Conservation (phyloP, 257 asterid genomes). For the Cinchona pubescens region DNA sequence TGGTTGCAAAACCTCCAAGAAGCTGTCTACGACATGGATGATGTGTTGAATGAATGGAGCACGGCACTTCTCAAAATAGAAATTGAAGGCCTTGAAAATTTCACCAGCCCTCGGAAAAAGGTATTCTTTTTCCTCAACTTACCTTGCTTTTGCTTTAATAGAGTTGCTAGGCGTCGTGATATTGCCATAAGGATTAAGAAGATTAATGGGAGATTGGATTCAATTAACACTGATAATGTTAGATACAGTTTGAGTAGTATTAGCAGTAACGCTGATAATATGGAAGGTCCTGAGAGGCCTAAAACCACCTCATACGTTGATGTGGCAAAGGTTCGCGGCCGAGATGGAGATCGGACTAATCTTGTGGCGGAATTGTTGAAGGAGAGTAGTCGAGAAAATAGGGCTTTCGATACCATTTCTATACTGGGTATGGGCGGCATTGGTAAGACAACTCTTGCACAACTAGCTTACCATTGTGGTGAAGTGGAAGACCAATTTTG, state of each 20-base stretch:
- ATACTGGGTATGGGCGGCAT: conserved; percentile 46
- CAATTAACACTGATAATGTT: conserved; percentile 41
- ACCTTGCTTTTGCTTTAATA: conserved; percentile 36
- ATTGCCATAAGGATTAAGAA: conserved; percentile 46
- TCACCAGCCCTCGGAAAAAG: conserved; percentile 38
- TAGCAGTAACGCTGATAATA: not conserved
- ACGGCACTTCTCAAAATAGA: conserved; percentile 29
- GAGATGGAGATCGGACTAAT: conserved; percentile 21
- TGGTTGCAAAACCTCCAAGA: conserved; percentile 61
- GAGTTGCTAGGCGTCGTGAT: conserved; percentile 43
- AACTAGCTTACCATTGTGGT: conserved; percentile 24
- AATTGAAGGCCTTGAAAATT: conserved; percentile 20
- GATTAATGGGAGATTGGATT: conserved; percentile 36
- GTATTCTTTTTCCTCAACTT: conserved; percentile 34
- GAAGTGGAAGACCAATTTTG: conserved; percentile 18
- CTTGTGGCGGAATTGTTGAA: conserved; percentile 26
- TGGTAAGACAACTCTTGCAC: conserved; percentile 47
- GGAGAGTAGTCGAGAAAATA: not conserved
- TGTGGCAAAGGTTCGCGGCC: conserved; percentile 22
- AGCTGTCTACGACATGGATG: conserved; percentile 57
- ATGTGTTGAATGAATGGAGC: conserved; percentile 59
- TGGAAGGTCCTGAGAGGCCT: conserved; percentile 7
- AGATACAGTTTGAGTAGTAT: conserved; percentile 37
- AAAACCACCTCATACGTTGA: conserved; percentile 23
- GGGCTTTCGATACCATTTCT: conserved; percentile 20